Base-by-base conservation (phyloP, 805 yeast genomes). In the Candida dajiaensis region DNA sequence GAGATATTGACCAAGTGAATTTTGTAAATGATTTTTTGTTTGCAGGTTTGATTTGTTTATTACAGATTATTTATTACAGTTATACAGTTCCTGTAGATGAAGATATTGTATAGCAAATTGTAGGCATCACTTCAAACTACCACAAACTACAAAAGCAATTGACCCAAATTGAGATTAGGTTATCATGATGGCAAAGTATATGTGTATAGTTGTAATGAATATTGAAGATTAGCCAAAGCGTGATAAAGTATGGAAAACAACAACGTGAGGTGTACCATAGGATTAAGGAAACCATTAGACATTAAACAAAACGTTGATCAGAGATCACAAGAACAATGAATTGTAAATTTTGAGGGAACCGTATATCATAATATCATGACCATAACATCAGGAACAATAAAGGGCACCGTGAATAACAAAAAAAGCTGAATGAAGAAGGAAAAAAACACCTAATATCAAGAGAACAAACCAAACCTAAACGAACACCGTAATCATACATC, bases 1-100 rank as follows among this genome's bases (percentile, higher is more conserved):
- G 40, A 47, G 7, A 46, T 46, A 11, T 42, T 46, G 23, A 23
- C 43, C 18, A 33, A 33, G 7, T 33, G 8, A 18, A 28, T 28
- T 8, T 8, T 22, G 8, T n/a, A 13, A 8, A 25, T 6, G 12
- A 10, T 9, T 25, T 25, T 25, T 25, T 12, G 31, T 28, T n/a
- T 28, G 7, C 31, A 13, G n/a, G 31, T 13, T 28, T 13, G 31
- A 28, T 28, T 4, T 13, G 11, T 13, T 12, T 8, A 8, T 13
- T 13, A 13, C 31, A 28, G 4, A 4, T 28, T 28, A 25, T 25
- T 10, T 25, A 10, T 28, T 28, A 11, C 15, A 28, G n/a, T 28
- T 28, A 11, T 13, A 13, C 15, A 13, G 15, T 28, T 28, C 15
- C 3, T 28, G 31, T 28, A 28, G 31, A 10, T 25, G 28, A 25